These are phyloP conservation scores for Cercospora zeina DNA, from an alignment of 2,329 filamentous ascomycete species.

Conservation along the genomic window DNA sequence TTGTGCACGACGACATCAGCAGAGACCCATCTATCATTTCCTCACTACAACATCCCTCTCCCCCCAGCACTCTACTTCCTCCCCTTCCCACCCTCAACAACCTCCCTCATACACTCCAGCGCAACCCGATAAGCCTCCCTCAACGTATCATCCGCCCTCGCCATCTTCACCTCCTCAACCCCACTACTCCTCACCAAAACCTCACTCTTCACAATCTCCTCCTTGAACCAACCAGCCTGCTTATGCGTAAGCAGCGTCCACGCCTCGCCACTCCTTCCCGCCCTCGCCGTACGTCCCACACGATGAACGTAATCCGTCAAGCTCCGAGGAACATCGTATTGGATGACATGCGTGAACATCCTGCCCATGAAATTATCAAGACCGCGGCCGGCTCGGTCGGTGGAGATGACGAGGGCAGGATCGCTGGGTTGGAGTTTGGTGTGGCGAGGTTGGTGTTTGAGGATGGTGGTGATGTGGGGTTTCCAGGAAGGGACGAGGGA, in stretches of 20 bases:
- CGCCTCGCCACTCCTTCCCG: conserved; percentile 70
- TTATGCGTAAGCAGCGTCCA: conserved; percentile 83
- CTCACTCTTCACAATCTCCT: conserved; percentile 66
- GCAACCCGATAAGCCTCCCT: conserved; percentile 54
- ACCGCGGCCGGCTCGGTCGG: conserved; percentile 88
- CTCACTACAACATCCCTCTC: too few species aligned
- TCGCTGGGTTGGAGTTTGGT: conserved; percentile 62
- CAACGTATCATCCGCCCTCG: conserved; percentile 25
- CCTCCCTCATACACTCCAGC: conserved; percentile 62
- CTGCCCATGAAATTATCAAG: conserved; percentile 61
- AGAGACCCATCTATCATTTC: too few species aligned
- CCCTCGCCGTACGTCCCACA: conserved; percentile 85
- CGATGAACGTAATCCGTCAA: conserved; percentile 85
- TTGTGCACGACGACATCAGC: too few species aligned
- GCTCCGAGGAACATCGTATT: conserved; percentile 86
- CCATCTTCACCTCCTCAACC: conserved; percentile 45
- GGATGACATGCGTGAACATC: conserved; percentile 79
- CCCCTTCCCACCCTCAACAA: conserved; percentile 47
- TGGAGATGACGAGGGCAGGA: conserved; percentile 74
- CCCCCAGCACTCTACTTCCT: background rate
- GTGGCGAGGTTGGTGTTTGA: conserved; percentile 54
- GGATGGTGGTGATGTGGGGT: conserved; percentile 34
- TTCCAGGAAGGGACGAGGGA: conserved; percentile 37
- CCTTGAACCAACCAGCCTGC: conserved; percentile 91
- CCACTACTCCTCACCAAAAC: conserved; percentile 53